These are phyloP conservation scores for Trifolium subterraneum DNA, from an alignment of 306 rosid species.

Conservation along the genomic window DNA sequence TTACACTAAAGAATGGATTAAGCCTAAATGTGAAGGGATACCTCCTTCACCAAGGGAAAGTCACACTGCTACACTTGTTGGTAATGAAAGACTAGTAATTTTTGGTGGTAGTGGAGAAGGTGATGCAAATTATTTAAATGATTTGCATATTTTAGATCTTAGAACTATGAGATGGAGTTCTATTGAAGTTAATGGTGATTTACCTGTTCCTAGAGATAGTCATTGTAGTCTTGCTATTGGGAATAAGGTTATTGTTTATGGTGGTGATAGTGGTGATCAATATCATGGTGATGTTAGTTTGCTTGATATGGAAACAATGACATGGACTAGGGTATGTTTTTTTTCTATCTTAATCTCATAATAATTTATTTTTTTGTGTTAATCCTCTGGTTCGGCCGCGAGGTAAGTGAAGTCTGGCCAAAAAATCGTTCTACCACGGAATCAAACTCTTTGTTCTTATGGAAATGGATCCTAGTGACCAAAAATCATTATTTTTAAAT, in stretches of 20 bases:
- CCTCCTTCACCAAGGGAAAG: slow-evolving; percentile 95
- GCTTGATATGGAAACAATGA: slow-evolving; percentile 81
- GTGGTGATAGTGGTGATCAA: slow-evolving; percentile 92
- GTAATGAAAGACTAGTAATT: slow-evolving; percentile 67
- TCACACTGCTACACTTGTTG: slow-evolving; percentile 80
- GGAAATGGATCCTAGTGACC: neutral
- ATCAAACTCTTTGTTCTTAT: neutral
- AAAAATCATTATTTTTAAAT: slow-evolving; percentile 22
- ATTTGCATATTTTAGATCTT: slow-evolving; percentile 79
- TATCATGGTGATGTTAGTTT: slow-evolving; percentile 78
- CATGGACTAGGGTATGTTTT: slow-evolving; percentile 81
- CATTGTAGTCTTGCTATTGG: slow-evolving; percentile 78
- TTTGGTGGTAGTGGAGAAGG: slow-evolving; percentile 99
- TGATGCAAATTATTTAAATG: slow-evolving; percentile 80
- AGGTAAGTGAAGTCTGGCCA: too few species aligned
- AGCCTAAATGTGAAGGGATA: slow-evolving; percentile 71
- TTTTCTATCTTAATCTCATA: neutral
- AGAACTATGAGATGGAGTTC: slow-evolving; percentile 79
- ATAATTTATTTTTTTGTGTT: neutral
- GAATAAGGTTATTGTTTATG: slow-evolving; percentile 80
- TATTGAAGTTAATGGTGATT: slow-evolving; percentile 63
- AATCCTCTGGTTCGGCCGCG: too few species aligned
- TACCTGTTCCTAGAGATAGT: slow-evolving; percentile 94
- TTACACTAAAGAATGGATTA: slow-evolving; percentile 68
- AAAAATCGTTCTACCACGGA: too few species aligned